phyloP scores from a whole-genome alignment of 1,284 basidiomycete genomes.

The Ustilago cynodontis region DNA sequence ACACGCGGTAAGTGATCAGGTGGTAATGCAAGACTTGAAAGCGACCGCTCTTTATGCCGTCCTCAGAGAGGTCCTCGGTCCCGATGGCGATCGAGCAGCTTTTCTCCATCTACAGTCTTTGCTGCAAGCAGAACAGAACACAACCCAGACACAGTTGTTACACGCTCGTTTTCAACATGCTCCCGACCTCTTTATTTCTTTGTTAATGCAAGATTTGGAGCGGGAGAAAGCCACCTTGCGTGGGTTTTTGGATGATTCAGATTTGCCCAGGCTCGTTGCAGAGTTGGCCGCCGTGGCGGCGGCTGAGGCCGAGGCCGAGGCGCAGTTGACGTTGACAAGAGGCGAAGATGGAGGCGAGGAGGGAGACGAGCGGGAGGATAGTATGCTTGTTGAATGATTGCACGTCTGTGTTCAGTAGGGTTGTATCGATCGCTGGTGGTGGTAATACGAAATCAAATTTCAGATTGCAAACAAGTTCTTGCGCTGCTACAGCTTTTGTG shows the following conservation, averaged over 20 bases:
- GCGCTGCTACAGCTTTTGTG: no score
- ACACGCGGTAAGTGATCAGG: slow-evolving; percentile 44
- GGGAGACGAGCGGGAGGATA: slow-evolving; percentile 12
- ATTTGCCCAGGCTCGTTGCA: slow-evolving; percentile 31
- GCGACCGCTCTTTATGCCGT: slow-evolving; percentile 40
- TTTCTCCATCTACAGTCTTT: slow-evolving; percentile 14
- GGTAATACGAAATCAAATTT: background rate
- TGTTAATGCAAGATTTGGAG: slow-evolving; percentile 16
- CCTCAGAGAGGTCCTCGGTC: slow-evolving; percentile 25
- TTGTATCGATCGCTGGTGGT: no score
- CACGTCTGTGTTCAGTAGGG: no score
- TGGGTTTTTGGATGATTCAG: slow-evolving; percentile 32
- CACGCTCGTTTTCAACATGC: slow-evolving; percentile 14
- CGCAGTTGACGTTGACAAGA: background rate
- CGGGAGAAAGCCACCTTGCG: slow-evolving; percentile 29
- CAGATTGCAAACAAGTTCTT: background rate
- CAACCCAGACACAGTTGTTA: slow-evolving; percentile 9
- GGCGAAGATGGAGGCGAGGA: background rate
- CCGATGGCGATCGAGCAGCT: slow-evolving; percentile 10
- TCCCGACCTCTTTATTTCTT: slow-evolving; percentile 15
- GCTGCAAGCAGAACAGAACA: slow-evolving; percentile 1
- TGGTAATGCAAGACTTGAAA: slow-evolving; percentile 35
- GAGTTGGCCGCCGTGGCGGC: slow-evolving; percentile 39
- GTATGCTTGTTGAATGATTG: slow-evolving; percentile 23
- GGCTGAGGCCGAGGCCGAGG: background rate